These are phyloP conservation scores for Penicillium sp. DNA, from an alignment of 2,329 filamentous ascomycete species.

Conservation along the genomic window DNA sequence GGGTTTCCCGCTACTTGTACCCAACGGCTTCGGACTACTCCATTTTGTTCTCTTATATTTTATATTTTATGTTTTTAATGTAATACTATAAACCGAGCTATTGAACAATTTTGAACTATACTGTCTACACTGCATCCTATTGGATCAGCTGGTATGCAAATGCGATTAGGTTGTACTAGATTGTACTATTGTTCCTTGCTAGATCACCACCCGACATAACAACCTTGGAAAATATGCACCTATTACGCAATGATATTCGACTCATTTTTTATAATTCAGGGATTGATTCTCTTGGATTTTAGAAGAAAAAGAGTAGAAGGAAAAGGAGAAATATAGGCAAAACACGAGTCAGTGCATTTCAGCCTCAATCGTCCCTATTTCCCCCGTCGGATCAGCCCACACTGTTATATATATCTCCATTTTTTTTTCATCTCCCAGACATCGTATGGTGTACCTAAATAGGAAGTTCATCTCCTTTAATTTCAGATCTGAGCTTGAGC, in stretches of 20 bases:
- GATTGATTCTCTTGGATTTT: neutral
- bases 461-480: neutral
- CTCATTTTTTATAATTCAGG: neutral
- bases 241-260: neutral
- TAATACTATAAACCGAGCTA: neutral
- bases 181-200: neutral
- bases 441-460: neutral
- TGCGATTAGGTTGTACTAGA: neutral
- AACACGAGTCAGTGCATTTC: neutral
- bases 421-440: neutral
- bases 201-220: neutral
- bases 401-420: neutral
- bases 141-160: neutral
- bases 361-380: slow-evolving; percentile 3
- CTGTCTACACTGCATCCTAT: neutral
- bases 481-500: neutral
- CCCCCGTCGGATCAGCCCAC: slow-evolving; percentile 5
- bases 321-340: neutral
- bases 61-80: neutral
- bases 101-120: neutral
- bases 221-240: neutral
- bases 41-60: neutral
- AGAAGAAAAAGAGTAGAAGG: no score
- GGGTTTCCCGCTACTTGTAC: slow-evolving; percentile 9
- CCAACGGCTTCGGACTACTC: neutral